Evolutionary conservation across 75 land plant genomes (phyloP).

Genomic region (Pinus tabuliformis): DNA sequence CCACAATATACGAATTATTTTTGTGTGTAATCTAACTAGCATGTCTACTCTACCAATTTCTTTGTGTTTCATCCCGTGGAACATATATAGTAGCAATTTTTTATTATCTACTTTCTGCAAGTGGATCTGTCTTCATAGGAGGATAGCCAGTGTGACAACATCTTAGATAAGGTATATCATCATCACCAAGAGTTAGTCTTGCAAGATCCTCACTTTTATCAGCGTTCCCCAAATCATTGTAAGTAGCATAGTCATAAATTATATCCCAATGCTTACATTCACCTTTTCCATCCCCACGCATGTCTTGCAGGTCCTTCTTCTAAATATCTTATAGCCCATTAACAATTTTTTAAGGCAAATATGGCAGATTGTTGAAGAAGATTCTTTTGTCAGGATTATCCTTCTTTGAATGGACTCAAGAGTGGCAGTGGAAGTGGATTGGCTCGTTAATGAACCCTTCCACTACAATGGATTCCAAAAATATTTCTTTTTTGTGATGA

Average conservation of each 20-base stretch:
- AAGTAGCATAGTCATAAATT: constrained; percentile 71
- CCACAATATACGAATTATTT: no score
- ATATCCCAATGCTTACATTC: constrained; percentile 53
- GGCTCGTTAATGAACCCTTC: constrained; percentile 41
- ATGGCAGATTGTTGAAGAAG: constrained; percentile 74
- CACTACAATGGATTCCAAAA: constrained; percentile 47
- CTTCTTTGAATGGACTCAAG: constrained; percentile 73
- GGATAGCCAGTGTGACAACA: constrained; percentile 73
- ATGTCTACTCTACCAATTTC: no score
- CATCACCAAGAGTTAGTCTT: constrained; percentile 48
- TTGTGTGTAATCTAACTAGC: no score
- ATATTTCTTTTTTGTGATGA: constrained; percentile 64
- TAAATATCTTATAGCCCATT: constrained; percentile 53
- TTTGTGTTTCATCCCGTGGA: no score
- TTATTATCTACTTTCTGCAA: no score
- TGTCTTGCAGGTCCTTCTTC: constrained; percentile 28
- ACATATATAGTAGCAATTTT: no score
- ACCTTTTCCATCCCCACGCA: constrained; percentile 69
- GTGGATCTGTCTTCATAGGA: constrained; percentile 18
- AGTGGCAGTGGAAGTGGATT: constrained; percentile 70
- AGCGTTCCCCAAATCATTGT: constrained; percentile 80
- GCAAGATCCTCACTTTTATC: constrained; percentile 44
- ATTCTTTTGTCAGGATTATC: constrained; percentile 54
- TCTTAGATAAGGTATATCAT: constrained; percentile 56
- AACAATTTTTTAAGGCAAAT: constrained; percentile 54